A percentile compares a stretch with the other conserved stretches of the same genome.
phyloP scores from a whole-genome alignment of 1,284 basidiomycete genomes.

The Porodaedalea pini region DNA sequence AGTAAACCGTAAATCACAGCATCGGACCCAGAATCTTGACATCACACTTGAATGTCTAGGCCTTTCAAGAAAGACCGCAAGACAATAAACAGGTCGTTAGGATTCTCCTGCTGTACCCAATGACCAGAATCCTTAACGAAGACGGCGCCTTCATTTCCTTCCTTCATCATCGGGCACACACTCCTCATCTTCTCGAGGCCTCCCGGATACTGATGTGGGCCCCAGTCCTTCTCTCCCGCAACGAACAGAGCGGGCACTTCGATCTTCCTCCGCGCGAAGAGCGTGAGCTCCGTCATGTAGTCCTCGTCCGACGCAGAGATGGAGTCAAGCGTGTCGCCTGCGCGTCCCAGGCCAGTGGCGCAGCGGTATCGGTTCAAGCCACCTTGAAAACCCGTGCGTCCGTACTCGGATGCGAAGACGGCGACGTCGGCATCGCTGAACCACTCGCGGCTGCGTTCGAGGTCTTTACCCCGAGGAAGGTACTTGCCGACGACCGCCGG shows the following conservation, averaged over 20 bases:
- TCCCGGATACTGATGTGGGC: conserved; percentile 51
- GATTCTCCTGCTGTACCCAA: conserved; percentile 58
- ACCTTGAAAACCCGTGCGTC: conserved; percentile 57
- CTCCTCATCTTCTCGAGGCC: conserved; percentile 42
- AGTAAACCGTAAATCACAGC: too few species aligned
- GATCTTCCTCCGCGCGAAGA: conserved; percentile 35
- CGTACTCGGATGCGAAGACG: conserved; percentile 48
- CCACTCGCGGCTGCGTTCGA: conserved; percentile 34
- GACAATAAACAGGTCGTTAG: conserved; percentile 28
- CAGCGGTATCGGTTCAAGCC: conserved; percentile 56
- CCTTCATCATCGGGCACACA: conserved; percentile 28
- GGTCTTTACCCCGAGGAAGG: not conserved
- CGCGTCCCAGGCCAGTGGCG: conserved; percentile 25
- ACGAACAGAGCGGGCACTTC: conserved; percentile 53
- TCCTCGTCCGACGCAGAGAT: conserved; percentile 26
- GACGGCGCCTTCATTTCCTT: conserved; percentile 36
- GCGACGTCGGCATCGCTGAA: conserved; percentile 45
- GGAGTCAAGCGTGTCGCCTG: conserved; percentile 22
- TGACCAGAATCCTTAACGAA: conserved; percentile 56
- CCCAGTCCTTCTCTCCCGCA: conserved; percentile 57
- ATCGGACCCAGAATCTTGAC: too few species aligned
- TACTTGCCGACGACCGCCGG: conserved; percentile 38
- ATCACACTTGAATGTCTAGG: too few species aligned
- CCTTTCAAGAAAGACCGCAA: not conserved
- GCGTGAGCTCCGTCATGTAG: conserved; percentile 10